phyloP scores from a whole-genome alignment of 2,329 filamentous ascomycete species.

The Colletotrichum sp. region DNA sequence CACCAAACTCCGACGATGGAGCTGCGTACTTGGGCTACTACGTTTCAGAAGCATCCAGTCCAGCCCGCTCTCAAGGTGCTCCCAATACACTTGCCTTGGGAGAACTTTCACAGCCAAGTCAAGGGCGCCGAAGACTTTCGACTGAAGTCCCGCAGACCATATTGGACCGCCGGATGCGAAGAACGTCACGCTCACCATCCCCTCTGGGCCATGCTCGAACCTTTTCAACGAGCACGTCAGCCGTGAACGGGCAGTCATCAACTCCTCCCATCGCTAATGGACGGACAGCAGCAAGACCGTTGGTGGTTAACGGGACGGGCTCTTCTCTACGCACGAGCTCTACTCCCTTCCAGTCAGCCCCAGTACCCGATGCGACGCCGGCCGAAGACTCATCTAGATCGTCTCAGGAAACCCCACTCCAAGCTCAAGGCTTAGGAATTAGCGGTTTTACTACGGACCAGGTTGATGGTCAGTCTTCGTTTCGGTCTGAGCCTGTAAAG shows the following conservation, averaged over 20 bases:
- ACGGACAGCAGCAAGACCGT: conserved; percentile 45
- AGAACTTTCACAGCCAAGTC: conserved; percentile 46
- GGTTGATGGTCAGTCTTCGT: not conserved
- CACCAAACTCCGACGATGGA: conserved; percentile 54
- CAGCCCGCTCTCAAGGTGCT: conserved; percentile 27
- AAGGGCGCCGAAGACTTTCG: conserved; percentile 52
- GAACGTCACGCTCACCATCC: conserved; percentile 61
- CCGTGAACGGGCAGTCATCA: conserved; percentile 42
- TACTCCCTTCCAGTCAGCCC: conserved; percentile 16
- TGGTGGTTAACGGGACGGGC: conserved; percentile 61
- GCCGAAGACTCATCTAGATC: conserved; percentile 26
- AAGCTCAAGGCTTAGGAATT: conserved; percentile 25
- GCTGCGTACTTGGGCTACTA: conserved; percentile 41
- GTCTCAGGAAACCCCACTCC: conserved; percentile 32
- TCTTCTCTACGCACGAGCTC: conserved; percentile 44
- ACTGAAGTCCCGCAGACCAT: conserved; percentile 60
- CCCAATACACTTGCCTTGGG: conserved; percentile 51
- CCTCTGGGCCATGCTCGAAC: conserved; percentile 56
- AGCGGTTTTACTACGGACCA: not conserved
- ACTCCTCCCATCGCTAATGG: conserved; percentile 41
- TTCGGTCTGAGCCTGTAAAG: not conserved
- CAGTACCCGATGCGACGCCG: conserved; percentile 1
- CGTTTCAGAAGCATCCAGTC: conserved; percentile 34
- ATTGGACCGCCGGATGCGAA: conserved; percentile 57
- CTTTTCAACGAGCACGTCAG: conserved; percentile 44